A percentile compares a stretch with the other conserved stretches of the same genome.
Conservation (phyloP, 768 basidiomycete species). For the Boletus rubescentipes region DNA sequence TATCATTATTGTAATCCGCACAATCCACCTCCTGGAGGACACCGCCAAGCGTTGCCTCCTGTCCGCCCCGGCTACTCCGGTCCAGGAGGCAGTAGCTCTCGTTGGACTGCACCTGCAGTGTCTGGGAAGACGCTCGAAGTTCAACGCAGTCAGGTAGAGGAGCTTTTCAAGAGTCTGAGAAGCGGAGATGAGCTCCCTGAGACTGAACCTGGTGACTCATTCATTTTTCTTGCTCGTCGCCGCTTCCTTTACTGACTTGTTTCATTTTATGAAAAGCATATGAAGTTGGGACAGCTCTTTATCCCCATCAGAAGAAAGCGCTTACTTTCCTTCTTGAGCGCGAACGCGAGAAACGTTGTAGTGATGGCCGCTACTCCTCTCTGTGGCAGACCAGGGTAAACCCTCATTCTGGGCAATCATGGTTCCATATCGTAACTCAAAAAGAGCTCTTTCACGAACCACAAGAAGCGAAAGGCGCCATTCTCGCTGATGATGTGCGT, state of each 20-base stretch:
- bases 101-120: conserved; percentile 58
- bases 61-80: conserved; percentile 42
- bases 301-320: conserved; percentile 98
- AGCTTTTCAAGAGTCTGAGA: conserved; percentile 86
- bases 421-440: conserved; percentile 85
- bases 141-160: conserved; percentile 90
- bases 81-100: conserved; percentile 37
- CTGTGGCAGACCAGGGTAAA: conserved; percentile 66
- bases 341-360: conserved; percentile 60
- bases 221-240: conserved; percentile 14
- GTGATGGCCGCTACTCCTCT: conserved; percentile 64
- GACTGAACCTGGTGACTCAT: conserved; percentile 73
- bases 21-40: conserved; percentile 72
- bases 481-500: conserved; percentile 95
- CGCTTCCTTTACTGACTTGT: conserved; percentile 13
- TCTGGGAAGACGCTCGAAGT: conserved; percentile 83
- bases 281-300: conserved; percentile 82
- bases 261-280: conserved; percentile 40
- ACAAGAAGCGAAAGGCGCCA: conserved; percentile 77
- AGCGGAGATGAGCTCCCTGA: conserved; percentile 85
- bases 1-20: conserved; percentile 89
- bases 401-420: conserved; percentile 49
- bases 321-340: conserved; percentile 93
- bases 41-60: conserved; percentile 41
- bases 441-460: conserved; percentile 70